Evolutionary conservation across 257 asterid species (phyloP), one percentile per base, ranked within the genome.

Genomic region (Misopates orontium): DNA sequence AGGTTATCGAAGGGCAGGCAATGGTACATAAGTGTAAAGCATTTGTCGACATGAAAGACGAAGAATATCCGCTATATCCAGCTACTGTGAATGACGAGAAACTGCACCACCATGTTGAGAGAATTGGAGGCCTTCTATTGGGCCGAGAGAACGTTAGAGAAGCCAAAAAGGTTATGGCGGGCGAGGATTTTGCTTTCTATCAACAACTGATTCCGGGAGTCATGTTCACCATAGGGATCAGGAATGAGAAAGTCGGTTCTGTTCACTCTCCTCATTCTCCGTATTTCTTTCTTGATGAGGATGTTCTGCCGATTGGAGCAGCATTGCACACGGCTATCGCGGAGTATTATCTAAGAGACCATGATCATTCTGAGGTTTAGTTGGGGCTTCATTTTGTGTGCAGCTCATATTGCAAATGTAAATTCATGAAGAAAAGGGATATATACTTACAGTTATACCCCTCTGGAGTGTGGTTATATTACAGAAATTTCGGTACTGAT

Each of bases 171-270:
- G 84, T 81, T 7, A 76, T 87, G 93, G 96, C 96, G 0, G 93
- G 97, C 15, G 96, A 90, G 72, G 95, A 90, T 72, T 90, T 90
- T 15, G 91, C 93, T 21, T 90, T 86, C 78, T 88, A 88, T 69
- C 93, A 88, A 66, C 69, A 88, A 65, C 62, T 81, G 63, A 90
- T 90, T 56, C 96, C 97, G 0, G 93, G 97, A 44, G 87, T 57
- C 23, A 83, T 88, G 72, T 84, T 78, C 63, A 56, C 52, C 48
- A 82, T 88, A 0, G 93, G 96, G 47, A 84, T 88, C 60, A 69
- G 88, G 56, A 88, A 88, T 52, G 93, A 86, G 80, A 75, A 52
- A 49, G 52, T 75, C 65, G 96, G 96, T 15, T 73, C 97, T 0
- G 23, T 78, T 67, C 86, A 86, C 72, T 72, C 92, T 16, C 84